Evolutionary conservation across 331 rosid species (phyloP), one percentile per base, ranked within the genome.

Genomic region (Acacia pycnantha): DNA sequence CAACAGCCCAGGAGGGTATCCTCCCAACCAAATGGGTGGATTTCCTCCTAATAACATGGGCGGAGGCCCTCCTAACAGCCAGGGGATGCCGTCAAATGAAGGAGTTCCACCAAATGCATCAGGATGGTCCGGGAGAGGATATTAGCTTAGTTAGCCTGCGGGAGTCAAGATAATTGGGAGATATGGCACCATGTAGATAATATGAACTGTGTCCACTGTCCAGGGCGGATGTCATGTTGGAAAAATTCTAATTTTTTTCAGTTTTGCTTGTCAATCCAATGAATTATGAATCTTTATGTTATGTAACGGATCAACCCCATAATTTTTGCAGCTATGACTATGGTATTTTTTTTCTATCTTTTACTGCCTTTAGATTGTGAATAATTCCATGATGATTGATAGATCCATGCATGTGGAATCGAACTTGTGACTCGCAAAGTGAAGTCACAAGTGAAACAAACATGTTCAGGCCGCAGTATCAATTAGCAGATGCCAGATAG

Each of bases 71-170:
- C 85, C 83, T 8, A 77, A 80, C 73, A 51, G 41, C 61, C 35
- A 46, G 11, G 61, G 87, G 4, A 61, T 6, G 65, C 87, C 82
- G n/a, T 84, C 78, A 41, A 87, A 87, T 79, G 86, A 86, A 53
- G 90, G 84, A 33, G 83, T 24, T 66, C 78, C 77, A 4, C 85
- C 84, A 26, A 86, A 89, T 84, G 41, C 41, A 37, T 82, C 85
- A 12, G 89, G 88, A 46, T 87, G 97, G 97, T 74, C 90, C 12
- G 82, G 64, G 46, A 70, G 82, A 62, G 87, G 82, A 11, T 74
- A 84, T 75, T 88, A 87, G 79, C 51, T 43, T 71, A 81, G 81
- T 61, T 35, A 26, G 78, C 84, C 54, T 88, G 89, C 68, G 79
- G 87, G 54, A 85, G 83, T 76, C 71, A 82, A 76, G 73, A 50